These are phyloP conservation scores for Eugenia klotzschiana DNA, from an alignment of 441 rosid species.

Conservation along the genomic window DNA sequence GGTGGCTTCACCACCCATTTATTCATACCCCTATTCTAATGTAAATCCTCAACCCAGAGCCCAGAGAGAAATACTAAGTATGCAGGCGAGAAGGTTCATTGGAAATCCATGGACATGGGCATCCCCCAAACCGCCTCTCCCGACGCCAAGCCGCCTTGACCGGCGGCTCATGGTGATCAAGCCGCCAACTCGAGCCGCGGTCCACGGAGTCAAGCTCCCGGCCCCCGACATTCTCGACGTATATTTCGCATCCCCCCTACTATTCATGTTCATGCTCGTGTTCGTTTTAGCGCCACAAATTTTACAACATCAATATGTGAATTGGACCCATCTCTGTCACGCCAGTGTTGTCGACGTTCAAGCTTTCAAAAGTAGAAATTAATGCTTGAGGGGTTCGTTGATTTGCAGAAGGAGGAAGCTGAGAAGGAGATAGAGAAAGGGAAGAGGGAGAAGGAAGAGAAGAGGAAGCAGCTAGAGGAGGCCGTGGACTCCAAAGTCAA, in stretches of 20 bases:
- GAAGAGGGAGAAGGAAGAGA: neutral
- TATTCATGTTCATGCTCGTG: neutral
- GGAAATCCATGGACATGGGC: neutral
- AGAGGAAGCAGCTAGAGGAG: slow-evolving; percentile 2
- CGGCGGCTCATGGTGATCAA: neutral
- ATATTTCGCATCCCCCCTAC: neutral
- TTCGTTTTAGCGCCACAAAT: neutral
- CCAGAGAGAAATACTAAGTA: neutral
- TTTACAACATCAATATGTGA: neutral
- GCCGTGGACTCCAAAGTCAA: neutral
- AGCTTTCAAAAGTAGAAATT: neutral
- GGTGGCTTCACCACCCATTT: neutral
- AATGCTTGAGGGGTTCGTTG: neutral
- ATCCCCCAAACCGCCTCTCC: neutral
- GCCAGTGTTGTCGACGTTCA: neutral
- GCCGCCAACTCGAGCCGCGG: neutral
- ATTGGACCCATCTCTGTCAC: neutral
- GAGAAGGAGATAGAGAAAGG: slow-evolving; percentile 1
- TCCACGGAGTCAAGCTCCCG: neutral
- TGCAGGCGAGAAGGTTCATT: neutral
- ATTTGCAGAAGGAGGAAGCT: neutral
- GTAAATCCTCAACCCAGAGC: neutral
- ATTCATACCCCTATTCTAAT: neutral
- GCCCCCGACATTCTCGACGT: neutral
- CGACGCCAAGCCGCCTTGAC: neutral